Conservation (phyloP, 1,284 basidiomycete genomes). For the Somion occarium region DNA sequence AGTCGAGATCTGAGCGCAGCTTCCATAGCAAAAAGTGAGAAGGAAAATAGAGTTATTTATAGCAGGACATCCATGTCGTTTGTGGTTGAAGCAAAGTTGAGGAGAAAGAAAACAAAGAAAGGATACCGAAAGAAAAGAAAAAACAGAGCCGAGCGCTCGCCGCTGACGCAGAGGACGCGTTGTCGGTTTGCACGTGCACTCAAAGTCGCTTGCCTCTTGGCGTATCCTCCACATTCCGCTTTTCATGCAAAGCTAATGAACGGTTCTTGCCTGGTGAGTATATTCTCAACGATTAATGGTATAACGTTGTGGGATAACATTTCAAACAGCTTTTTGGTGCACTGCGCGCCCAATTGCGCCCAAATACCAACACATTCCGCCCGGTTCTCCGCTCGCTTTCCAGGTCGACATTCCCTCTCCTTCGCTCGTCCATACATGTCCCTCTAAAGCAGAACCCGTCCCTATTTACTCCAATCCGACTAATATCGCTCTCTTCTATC, state of each 20-base stretch:
- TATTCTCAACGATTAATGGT: not conserved
- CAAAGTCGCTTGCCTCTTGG: not conserved
- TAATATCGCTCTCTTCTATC: slow-evolving; percentile 46
- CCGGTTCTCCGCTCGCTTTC: slow-evolving; percentile 27
- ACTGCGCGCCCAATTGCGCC: slow-evolving; percentile 27
- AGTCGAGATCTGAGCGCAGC: too few relatives aligned
- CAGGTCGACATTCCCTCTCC: slow-evolving; percentile 9
- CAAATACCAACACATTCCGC: slow-evolving; percentile 14
- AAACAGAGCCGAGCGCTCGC: too few relatives aligned
- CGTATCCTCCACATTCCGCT: not conserved
- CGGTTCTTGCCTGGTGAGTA: slow-evolving; percentile 4
- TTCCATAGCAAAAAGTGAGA: too few relatives aligned
- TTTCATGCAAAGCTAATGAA: slow-evolving; percentile 8
- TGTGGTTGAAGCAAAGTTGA: too few relatives aligned
- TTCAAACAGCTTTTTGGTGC: slow-evolving; percentile 25
- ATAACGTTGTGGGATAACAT: not conserved
- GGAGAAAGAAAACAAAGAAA: too few relatives aligned
- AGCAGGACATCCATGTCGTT: too few relatives aligned
- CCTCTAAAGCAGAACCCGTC: slow-evolving; percentile 7
- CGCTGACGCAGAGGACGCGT: slow-evolving; percentile 1
- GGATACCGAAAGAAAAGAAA: too few relatives aligned
- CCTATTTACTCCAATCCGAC: slow-evolving; percentile 12
- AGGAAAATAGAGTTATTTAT: too few relatives aligned
- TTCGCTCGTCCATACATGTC: slow-evolving; percentile 6
- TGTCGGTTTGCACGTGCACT: slow-evolving; percentile 6